phyloP scores from a whole-genome alignment of 805 yeast genomes.

The Schizosaccharomyces lindneri region DNA sequence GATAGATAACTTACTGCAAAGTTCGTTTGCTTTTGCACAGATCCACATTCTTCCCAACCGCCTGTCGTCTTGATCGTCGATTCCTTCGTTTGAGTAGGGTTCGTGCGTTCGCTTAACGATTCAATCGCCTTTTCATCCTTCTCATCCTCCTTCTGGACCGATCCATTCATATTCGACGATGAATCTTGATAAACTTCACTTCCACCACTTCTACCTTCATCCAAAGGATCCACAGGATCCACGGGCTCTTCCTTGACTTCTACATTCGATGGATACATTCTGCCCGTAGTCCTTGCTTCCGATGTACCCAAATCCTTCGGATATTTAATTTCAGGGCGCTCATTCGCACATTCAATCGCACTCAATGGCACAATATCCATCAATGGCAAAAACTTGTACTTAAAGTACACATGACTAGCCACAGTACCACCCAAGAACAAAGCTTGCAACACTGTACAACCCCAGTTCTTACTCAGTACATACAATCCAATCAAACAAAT shows the following conservation, averaged over 20 bases:
- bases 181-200: not conserved
- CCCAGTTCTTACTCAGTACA: constrained; percentile 85
- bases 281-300: not conserved
- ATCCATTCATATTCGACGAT: not conserved
- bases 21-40: not conserved
- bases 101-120: too few species aligned
- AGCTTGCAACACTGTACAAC: constrained; percentile 58
- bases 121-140: not conserved
- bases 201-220: not conserved
- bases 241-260: not conserved
- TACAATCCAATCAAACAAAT: constrained; percentile 66
- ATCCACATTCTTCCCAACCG: not conserved
- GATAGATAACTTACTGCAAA: not conserved
- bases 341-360: constrained; percentile 11
- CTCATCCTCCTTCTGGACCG: not conserved
- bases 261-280: not conserved
- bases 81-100: too few species aligned
- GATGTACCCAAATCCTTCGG: not conserved
- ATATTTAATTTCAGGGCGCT: not conserved
- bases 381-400: constrained; percentile 27
- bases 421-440: constrained; percentile 39
- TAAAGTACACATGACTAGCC: constrained; percentile 41
- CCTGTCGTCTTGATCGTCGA: too few species aligned
- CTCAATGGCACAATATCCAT: constrained; percentile 21
- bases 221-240: not conserved